These are phyloP conservation scores for Halenospora varia DNA, from an alignment of 495 filamentous ascomycete species.

Conservation along the genomic window DNA sequence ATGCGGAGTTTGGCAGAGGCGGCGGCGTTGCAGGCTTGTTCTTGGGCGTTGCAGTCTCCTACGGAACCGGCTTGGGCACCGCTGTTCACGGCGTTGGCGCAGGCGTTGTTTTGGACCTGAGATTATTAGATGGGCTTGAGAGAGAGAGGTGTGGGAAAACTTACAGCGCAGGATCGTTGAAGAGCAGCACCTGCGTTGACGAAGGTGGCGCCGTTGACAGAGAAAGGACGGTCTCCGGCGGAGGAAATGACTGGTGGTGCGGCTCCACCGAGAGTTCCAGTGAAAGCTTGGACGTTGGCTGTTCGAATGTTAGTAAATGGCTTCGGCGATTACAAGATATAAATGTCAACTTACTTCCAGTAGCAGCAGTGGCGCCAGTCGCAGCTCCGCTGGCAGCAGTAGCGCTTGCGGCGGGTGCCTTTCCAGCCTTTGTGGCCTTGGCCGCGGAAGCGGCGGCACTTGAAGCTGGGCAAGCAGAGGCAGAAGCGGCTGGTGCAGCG, in stretches of 20 bases:
- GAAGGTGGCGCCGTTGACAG: slow-evolving; percentile 51
- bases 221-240: slow-evolving; percentile 45
- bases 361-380: slow-evolving; percentile 12
- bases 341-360: slow-evolving; percentile 15
- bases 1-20: slow-evolving; percentile 12
- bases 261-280: slow-evolving; percentile 47
- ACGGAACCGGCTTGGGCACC: slow-evolving; percentile 34
- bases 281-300: slow-evolving; percentile 53
- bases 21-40: slow-evolving; percentile 38
- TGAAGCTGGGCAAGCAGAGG: slow-evolving; percentile 8
- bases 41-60: slow-evolving; percentile 45
- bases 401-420: slow-evolving; percentile 2
- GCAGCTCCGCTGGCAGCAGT: slow-evolving; percentile 25
- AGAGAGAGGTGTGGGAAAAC: not conserved
- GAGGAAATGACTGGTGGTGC: slow-evolving; percentile 44
- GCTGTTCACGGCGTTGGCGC: slow-evolving; percentile 51
- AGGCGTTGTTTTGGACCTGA: slow-evolving; percentile 50
- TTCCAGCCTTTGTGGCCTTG: slow-evolving; percentile 2
- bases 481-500: slow-evolving; percentile 7
- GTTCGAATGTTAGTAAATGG: slow-evolving; percentile 16
- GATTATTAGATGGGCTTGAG: not conserved
- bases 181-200: slow-evolving; percentile 44
- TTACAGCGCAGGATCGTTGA: slow-evolving; percentile 44
- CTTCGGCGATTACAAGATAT: slow-evolving; percentile 14
- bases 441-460: slow-evolving; percentile 9